A percentile compares a stretch with the other conserved stretches of the same genome.
These are phyloP conservation scores for Teratosphaeria zuluensis DNA, from an alignment of 2,329 filamentous ascomycete genomes.

Conservation along the genomic window DNA sequence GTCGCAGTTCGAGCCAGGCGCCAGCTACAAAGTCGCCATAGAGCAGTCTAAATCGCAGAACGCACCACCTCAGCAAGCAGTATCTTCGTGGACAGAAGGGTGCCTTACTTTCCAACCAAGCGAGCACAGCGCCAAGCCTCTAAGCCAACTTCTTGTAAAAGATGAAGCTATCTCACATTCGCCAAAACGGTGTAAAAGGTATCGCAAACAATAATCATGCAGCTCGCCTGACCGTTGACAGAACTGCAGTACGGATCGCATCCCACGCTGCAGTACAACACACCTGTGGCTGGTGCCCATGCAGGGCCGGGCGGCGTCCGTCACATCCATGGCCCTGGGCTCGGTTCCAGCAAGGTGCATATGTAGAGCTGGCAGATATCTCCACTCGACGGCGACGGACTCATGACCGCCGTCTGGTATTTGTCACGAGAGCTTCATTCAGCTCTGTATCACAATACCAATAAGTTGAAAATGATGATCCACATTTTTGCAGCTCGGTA, in stretches of 20 bases:
- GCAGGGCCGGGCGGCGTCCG: background rate
- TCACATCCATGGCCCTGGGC: background rate
- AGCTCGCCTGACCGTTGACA: background rate
- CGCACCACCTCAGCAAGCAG: too few species aligned
- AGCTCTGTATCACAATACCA: background rate
- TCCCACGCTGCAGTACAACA: background rate
- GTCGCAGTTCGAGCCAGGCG: too few species aligned
- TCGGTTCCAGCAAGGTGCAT: background rate
- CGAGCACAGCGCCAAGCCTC: too few species aligned
- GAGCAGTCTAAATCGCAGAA: too few species aligned
- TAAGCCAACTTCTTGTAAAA: too few species aligned
- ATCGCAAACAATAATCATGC: too few species aligned
- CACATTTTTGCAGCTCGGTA: background rate
- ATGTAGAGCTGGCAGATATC: background rate
- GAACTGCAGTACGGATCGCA: background rate
- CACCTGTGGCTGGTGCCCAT: background rate
- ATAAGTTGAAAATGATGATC: background rate
- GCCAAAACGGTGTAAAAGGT: too few species aligned
- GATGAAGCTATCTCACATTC: too few species aligned
- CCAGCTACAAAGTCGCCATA: too few species aligned
- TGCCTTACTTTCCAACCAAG: too few species aligned
- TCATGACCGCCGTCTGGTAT: background rate
- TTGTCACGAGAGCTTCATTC: background rate
- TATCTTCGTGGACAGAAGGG: too few species aligned
- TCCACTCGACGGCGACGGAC: background rate